These are phyloP conservation scores for Excoecaria agallocha DNA, from an alignment of 345 rosid genomes.

Conservation along the genomic window DNA sequence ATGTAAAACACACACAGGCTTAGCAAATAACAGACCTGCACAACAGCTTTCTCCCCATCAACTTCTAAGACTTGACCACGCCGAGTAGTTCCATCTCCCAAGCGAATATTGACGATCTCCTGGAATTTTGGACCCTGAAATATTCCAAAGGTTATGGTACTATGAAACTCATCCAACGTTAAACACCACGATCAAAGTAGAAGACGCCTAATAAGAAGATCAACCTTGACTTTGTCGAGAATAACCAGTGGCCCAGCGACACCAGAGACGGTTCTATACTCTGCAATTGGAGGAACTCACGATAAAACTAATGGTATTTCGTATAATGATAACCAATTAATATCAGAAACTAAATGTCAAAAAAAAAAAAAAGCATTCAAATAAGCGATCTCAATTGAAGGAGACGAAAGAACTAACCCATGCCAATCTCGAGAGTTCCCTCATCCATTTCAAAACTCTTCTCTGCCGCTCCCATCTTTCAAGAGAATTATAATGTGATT, in stretches of 20 bases:
- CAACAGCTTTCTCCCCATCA: conserved; percentile 98
- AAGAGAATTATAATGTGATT: not conserved
- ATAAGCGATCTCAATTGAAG: not conserved
- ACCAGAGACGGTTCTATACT: conserved; percentile 93
- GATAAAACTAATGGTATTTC: not conserved
- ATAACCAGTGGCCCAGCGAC: conserved; percentile 98
- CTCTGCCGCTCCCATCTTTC: conserved; percentile 52
- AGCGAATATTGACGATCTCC: conserved; percentile 88
- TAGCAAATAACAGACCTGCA: conserved; percentile 54
- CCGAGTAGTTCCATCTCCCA: conserved; percentile 89
- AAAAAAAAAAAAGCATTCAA: not conserved
- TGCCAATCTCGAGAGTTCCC: conserved; percentile 75
- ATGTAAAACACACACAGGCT: not conserved
- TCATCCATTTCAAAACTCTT: conserved; percentile 64
- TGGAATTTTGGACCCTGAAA: conserved; percentile 91
- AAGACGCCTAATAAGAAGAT: not conserved
- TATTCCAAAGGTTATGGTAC: not conserved
- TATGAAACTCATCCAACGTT: not conserved
- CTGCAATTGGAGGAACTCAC: conserved; percentile 35
- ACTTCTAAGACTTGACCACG: conserved; percentile 99
- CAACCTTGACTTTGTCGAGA: conserved; percentile 92
- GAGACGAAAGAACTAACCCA: conserved; percentile 44
- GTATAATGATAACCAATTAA: too few relatives aligned
- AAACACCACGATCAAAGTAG: conserved; percentile 8
- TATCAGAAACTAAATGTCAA: too few relatives aligned